Evolutionary conservation across 257 asterid genomes (phyloP).

Genomic region (Nicotiana tabacum): DNA sequence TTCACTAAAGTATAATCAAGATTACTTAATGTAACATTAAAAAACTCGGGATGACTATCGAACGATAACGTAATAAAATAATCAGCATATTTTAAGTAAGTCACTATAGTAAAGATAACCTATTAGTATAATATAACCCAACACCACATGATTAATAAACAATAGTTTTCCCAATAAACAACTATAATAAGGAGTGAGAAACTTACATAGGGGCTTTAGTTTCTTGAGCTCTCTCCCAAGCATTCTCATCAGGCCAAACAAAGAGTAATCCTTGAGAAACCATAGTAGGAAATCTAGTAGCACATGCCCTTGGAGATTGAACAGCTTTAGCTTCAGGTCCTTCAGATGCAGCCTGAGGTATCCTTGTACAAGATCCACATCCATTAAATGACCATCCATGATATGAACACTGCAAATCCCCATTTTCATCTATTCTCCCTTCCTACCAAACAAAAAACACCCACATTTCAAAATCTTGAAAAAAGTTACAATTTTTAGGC

Average conservation of each 20-base stretch:
- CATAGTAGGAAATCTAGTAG: constrained; percentile 83
- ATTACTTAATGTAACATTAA: background rate
- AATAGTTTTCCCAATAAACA: background rate
- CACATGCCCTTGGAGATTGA: constrained; percentile 83
- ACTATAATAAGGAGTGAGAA: background rate
- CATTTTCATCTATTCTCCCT: constrained; percentile 96
- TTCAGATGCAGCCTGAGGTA: constrained; percentile 88
- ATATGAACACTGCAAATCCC: constrained; percentile 96
- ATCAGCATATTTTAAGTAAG: background rate
- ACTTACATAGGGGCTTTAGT: constrained; percentile 70
- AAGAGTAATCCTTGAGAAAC: constrained; percentile 96
- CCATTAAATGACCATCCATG: constrained; percentile 99
- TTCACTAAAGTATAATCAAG: background rate
- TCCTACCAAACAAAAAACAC: constrained; percentile 41
- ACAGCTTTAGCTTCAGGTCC: constrained; percentile 89
- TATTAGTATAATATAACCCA: background rate
- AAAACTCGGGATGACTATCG: background rate
- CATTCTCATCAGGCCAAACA: constrained; percentile 98
- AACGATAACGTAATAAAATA: background rate
- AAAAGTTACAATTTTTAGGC: too few species aligned
- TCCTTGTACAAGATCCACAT: constrained; percentile 79
- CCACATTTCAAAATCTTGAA: background rate
- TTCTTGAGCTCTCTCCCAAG: constrained; percentile 85
- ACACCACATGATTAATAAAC: background rate
- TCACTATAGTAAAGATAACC: background rate